These are phyloP conservation scores for Magnaporthiopsis incrustans DNA, from an alignment of 2,329 filamentous ascomycete genomes.

Conservation along the genomic window DNA sequence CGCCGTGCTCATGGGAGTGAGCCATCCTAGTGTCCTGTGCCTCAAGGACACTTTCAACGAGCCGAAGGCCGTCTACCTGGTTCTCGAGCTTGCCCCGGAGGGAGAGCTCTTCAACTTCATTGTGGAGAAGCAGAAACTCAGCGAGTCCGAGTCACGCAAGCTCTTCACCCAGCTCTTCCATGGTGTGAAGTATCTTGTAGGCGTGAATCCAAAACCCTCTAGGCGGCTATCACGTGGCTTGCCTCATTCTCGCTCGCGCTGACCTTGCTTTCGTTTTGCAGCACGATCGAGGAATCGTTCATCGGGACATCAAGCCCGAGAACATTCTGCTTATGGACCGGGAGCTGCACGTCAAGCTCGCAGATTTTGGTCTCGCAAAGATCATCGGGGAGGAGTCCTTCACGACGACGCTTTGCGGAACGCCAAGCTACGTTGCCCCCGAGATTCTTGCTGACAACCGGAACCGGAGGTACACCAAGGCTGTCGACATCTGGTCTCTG, in stretches of 20 bases:
- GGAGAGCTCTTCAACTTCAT: slow-evolving; percentile 97
- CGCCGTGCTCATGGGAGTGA: slow-evolving; percentile 93
- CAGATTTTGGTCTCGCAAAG: slow-evolving; percentile 94
- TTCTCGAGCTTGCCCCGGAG: slow-evolving; percentile 83
- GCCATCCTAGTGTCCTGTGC: slow-evolving; percentile 85
- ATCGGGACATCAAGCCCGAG: slow-evolving; percentile 95
- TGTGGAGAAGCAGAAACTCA: slow-evolving; percentile 80
- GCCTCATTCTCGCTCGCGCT: slow-evolving; percentile 13
- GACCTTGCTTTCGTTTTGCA: slow-evolving; percentile 28
- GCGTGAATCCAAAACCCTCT: slow-evolving; percentile 20
- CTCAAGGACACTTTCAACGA: slow-evolving; percentile 95
- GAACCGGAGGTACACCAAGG: slow-evolving; percentile 83
- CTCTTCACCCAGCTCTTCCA: slow-evolving; percentile 89
- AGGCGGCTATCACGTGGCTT: not conserved
- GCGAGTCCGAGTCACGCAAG: slow-evolving; percentile 74
- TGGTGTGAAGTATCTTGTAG: slow-evolving; percentile 88
- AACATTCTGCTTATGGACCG: slow-evolving; percentile 89
- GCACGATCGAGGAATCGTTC: slow-evolving; percentile 96
- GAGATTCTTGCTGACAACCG: slow-evolving; percentile 82
- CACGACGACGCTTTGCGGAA: slow-evolving; percentile 91
- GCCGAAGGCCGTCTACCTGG: slow-evolving; percentile 78
- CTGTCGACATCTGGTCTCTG: slow-evolving; percentile 92
- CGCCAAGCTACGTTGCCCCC: slow-evolving; percentile 93
- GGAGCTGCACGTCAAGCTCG: slow-evolving; percentile 79
- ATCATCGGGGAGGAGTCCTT: slow-evolving; percentile 98